Evolutionary conservation across 495 filamentous ascomycete species (phyloP).

Genomic region (Penicillium maclennaniae): DNA sequence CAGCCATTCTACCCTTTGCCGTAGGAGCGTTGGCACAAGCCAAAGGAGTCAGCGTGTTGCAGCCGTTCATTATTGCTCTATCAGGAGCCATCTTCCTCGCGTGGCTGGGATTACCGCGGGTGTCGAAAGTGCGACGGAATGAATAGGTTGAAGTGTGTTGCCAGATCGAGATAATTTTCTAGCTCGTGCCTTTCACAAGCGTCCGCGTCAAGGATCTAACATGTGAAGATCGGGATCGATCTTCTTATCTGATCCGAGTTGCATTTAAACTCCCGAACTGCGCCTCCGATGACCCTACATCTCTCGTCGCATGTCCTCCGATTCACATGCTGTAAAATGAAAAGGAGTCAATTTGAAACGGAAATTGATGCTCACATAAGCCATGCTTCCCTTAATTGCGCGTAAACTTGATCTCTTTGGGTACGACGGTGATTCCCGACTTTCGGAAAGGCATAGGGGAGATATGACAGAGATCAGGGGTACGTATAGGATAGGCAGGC

Average conservation of each 20-base stretch:
- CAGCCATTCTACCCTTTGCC: slow-evolving; percentile 77
- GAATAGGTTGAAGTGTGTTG: slow-evolving; percentile 9
- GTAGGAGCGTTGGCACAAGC: slow-evolving; percentile 81
- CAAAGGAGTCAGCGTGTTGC: slow-evolving; percentile 72
- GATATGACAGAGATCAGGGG: not conserved
- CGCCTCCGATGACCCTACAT: slow-evolving; percentile 1
- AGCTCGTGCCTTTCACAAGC: slow-evolving; percentile 9
- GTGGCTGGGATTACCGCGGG: slow-evolving; percentile 48
- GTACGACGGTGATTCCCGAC: not conserved
- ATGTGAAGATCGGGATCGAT: slow-evolving; percentile 17
- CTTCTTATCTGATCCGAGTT: slow-evolving; percentile 24
- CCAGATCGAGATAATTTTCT: not conserved
- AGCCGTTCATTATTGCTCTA: slow-evolving; percentile 70
- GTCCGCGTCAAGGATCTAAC: not conserved
- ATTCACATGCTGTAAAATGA: not conserved
- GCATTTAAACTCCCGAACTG: slow-evolving; percentile 11
- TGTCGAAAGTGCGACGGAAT: slow-evolving; percentile 15
- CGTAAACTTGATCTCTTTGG: not conserved
- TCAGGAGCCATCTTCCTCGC: slow-evolving; percentile 54
- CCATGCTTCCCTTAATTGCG: not conserved
- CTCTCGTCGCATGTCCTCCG: not conserved
- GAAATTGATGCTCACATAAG: not conserved
- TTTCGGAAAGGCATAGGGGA: not conserved
- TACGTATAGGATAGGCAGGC: not conserved
- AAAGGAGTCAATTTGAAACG: not conserved